phyloP scores from a whole-genome alignment of 257 asterid species.

The Solanum gandarillasii region DNA sequence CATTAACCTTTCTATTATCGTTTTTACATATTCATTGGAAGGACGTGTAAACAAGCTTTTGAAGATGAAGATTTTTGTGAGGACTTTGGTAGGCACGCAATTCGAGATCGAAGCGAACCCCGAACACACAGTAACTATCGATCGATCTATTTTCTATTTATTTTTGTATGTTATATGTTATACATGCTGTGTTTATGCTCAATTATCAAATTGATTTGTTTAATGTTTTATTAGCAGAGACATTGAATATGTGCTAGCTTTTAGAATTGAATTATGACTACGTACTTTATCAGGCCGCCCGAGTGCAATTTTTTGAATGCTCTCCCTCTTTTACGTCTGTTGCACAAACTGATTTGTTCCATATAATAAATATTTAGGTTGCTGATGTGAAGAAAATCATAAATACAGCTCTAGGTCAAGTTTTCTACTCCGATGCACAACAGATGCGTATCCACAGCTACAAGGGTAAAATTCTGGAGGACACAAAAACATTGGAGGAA shows the following conservation, averaged over 20 bases:
- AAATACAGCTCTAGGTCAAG: constrained; percentile 61
- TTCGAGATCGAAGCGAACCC: constrained; percentile 81
- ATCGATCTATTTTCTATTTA: not conserved
- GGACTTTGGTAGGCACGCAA: constrained; percentile 74
- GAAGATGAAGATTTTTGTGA: constrained; percentile 65
- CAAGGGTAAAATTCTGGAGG: constrained; percentile 79
- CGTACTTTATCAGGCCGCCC: too few species aligned
- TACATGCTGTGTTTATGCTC: not conserved
- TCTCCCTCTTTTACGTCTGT: not conserved
- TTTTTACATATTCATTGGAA: not conserved
- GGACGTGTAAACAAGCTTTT: not conserved
- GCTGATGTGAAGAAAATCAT: constrained; percentile 70
- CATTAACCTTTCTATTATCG: not conserved
- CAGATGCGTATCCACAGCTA: constrained; percentile 74
- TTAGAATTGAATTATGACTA: too few species aligned
- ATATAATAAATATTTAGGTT: constrained; percentile 29
- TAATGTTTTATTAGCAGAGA: not conserved
- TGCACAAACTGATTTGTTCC: not conserved
- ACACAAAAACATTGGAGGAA: constrained; percentile 64
- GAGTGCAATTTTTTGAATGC: too few species aligned
- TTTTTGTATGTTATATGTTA: not conserved
- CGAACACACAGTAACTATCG: constrained; percentile 40
- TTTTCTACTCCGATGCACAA: constrained; percentile 58
- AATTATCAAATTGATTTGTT: not conserved
- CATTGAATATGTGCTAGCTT: too few species aligned